phyloP scores from a whole-genome alignment of 768 basidiomycete species.

The Pleurotus giganteus region DNA sequence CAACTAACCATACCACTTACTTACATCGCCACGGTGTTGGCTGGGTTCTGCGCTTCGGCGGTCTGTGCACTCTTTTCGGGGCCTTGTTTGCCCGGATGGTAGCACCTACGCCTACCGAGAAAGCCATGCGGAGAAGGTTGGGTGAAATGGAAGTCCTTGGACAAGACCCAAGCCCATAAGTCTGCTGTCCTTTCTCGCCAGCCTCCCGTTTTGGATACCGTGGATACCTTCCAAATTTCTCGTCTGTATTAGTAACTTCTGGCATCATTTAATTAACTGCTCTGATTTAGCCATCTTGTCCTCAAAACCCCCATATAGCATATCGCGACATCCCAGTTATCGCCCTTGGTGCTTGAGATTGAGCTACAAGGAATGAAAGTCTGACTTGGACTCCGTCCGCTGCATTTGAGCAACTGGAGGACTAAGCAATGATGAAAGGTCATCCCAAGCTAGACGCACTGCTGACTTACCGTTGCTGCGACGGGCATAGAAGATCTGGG shows the following conservation, averaged over 20 bases:
- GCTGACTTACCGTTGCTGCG: neutral
- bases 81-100: slow-evolving; percentile 79
- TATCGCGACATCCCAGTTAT: slow-evolving; percentile 58
- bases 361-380: slow-evolving; percentile 52
- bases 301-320: slow-evolving; percentile 37
- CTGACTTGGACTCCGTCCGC: slow-evolving; percentile 28
- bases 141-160: slow-evolving; percentile 77
- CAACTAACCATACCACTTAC: slow-evolving; percentile 53
- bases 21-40: slow-evolving; percentile 87
- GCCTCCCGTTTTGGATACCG: slow-evolving; percentile 10
- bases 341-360: slow-evolving; percentile 38
- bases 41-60: slow-evolving; percentile 93
- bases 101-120: slow-evolving; percentile 88
- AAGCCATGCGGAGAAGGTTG: slow-evolving; percentile 80
- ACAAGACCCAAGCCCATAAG: slow-evolving; percentile 53
- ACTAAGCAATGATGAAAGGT: slow-evolving; percentile 19
- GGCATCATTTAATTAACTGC: slow-evolving; percentile 2
- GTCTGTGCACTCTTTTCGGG: slow-evolving; percentile 80
- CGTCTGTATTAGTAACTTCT: too few relatives aligned
- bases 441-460: neutral
- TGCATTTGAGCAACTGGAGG: slow-evolving; percentile 25
- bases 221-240: too few relatives aligned
- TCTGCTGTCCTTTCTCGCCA: slow-evolving; percentile 1
- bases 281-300: slow-evolving; percentile 1
- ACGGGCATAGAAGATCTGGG: neutral